Evolutionary conservation across 495 filamentous ascomycete genomes (phyloP).

Genomic region (Penicillium fimorum): DNA sequence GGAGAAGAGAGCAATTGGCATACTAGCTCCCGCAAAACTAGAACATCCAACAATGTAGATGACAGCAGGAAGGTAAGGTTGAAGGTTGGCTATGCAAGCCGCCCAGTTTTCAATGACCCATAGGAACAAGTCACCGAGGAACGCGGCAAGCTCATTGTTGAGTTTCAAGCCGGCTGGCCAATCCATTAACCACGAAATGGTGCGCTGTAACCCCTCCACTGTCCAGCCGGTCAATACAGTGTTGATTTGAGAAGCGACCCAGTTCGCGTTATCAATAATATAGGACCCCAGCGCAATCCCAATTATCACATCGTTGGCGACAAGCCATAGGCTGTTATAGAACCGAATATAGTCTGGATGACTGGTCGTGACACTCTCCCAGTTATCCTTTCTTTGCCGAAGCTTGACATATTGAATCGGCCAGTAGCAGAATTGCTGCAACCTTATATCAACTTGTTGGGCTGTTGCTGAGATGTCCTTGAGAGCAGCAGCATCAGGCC

Average conservation of each 20-base stretch:
- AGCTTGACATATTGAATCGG: constrained; percentile 93
- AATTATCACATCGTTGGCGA: constrained; percentile 98
- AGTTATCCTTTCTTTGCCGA: constrained; percentile 82
- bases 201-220: constrained; percentile 81
- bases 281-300: constrained; percentile 95
- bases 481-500: constrained; percentile 76
- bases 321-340: constrained; percentile 98
- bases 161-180: constrained; percentile 98
- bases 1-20: constrained; percentile 95
- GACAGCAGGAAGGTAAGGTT: constrained; percentile 76
- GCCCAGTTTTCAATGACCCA: constrained; percentile 99
- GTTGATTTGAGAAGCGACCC: constrained; percentile 81
- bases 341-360: constrained; percentile 99
- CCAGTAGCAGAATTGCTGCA: constrained; percentile 99
- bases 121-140: constrained; percentile 90
- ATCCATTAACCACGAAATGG: constrained; percentile 93
- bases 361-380: constrained; percentile 92
- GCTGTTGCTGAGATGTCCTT: constrained; percentile 97
- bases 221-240: constrained; percentile 77
- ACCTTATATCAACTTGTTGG: constrained; percentile 96
- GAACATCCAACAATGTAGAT: constrained; percentile 94
- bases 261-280: constrained; percentile 89
- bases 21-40: constrained; percentile 90
- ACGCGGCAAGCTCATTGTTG: constrained; percentile 89
- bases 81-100: constrained; percentile 72